Conservation (phyloP, 202 grass and related monocot species). For the Schoenoplectus tabernaemontani region DNA sequence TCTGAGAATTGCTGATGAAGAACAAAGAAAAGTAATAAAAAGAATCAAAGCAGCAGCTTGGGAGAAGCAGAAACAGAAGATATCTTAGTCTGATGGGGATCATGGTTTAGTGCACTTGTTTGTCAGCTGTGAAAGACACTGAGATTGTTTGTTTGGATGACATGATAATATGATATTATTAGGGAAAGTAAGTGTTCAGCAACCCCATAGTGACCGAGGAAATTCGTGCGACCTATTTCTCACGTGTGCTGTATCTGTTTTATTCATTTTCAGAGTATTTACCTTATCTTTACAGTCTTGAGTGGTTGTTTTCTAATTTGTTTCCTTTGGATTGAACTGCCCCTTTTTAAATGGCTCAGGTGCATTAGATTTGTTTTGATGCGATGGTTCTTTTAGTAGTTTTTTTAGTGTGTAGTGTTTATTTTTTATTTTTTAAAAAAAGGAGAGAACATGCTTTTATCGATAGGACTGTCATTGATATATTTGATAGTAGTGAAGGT, state of each 20-base stretch:
- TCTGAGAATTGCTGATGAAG: neutral
- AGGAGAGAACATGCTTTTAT: neutral
- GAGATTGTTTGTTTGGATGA: neutral
- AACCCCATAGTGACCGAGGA: neutral
- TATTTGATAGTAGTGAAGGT: neutral
- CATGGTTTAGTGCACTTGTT: neutral
- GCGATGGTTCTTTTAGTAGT: neutral
- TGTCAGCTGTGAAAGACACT: neutral
- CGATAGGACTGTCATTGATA: neutral
- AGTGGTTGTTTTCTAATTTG: neutral
- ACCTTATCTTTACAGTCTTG: neutral
- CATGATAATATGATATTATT: neutral
- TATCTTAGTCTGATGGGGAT: neutral
- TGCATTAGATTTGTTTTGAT: neutral
- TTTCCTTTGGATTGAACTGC: neutral
- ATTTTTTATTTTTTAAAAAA: neutral
- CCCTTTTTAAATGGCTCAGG: neutral
- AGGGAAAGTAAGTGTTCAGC: neutral
- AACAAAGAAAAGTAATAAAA: neutral
- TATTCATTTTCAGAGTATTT: neutral
- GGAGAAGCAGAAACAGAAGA: neutral
- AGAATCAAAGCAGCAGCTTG: neutral
- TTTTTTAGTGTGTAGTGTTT: neutral
- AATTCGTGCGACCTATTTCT: neutral
- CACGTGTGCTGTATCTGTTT: neutral